These are phyloP conservation scores for Penicillium concentricum DNA, from an alignment of 2,329 filamentous ascomycete species.

Conservation along the genomic window DNA sequence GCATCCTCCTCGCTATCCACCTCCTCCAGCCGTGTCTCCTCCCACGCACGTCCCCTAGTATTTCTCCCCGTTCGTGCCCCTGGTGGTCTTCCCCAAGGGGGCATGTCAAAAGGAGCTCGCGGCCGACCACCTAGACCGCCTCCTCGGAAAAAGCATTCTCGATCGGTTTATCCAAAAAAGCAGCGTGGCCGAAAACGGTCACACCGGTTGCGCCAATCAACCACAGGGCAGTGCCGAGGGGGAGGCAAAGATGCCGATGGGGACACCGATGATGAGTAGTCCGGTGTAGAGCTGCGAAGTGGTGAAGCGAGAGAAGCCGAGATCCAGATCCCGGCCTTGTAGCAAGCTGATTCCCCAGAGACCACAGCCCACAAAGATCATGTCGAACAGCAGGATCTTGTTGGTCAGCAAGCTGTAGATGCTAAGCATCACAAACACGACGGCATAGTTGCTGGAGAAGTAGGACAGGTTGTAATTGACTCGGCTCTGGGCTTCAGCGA, in stretches of 20 bases:
- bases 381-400: slow-evolving; percentile 82
- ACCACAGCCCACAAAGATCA: slow-evolving; percentile 79
- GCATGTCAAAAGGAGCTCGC: slow-evolving; percentile 91
- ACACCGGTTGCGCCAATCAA: slow-evolving; percentile 93
- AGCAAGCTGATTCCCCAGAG: slow-evolving; percentile 92
- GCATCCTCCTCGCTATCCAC: slow-evolving; percentile 42
- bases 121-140: slow-evolving; percentile 99
- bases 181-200: slow-evolving; percentile 89
- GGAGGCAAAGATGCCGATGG: slow-evolving; percentile 79
- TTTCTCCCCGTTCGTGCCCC: slow-evolving; percentile 71
- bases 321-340: slow-evolving; percentile 79
- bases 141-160: slow-evolving; percentile 99
- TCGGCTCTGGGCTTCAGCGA: slow-evolving; percentile 82
- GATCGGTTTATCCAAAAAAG: slow-evolving; percentile 97
- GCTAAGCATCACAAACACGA: slow-evolving; percentile 90
- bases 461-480: slow-evolving; percentile 97
- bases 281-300: slow-evolving; percentile 92
- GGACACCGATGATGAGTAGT: slow-evolving; percentile 77
- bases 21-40: slow-evolving; percentile 44
- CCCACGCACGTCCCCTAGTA: slow-evolving; percentile 56
- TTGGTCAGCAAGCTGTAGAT: slow-evolving; percentile 95
- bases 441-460: slow-evolving; percentile 98
- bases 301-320: slow-evolving; percentile 78
- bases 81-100: slow-evolving; percentile 99
- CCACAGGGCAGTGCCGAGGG: slow-evolving; percentile 83